These are phyloP conservation scores for Plasmodium falciparum DNA, from an alignment of 169 alveolate genomes.

Conservation along the genomic window DNA sequence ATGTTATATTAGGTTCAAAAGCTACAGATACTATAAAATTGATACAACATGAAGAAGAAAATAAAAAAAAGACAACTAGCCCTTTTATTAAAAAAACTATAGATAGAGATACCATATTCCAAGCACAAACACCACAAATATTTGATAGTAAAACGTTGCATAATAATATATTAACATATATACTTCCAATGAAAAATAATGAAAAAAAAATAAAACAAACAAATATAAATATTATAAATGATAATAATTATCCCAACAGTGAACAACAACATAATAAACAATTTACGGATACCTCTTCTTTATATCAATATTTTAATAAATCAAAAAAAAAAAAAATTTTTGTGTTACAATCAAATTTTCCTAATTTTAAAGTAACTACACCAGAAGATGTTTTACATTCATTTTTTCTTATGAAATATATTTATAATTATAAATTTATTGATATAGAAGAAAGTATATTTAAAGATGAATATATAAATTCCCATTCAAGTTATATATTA, in stretches of 20 bases:
- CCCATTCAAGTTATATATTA: constrained; percentile 12
- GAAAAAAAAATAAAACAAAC: neutral
- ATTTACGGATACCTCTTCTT: constrained; percentile 52
- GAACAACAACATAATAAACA: neutral
- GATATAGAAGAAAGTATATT: constrained; percentile 7
- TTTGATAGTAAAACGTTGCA: constrained; percentile 29
- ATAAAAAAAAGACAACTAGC: neutral
- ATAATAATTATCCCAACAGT: no score
- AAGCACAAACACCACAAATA: constrained; percentile 67
- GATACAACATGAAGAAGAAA: no score
- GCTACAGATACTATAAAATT: constrained; percentile 62
- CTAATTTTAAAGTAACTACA: constrained; percentile 50
- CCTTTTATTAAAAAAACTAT: constrained; percentile 6
- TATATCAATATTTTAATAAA: constrained; percentile 24
- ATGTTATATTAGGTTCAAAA: constrained; percentile 21
- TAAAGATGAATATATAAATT: constrained; percentile 28
- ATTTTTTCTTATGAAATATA: constrained; percentile 20
- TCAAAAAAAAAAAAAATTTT: constrained; percentile 6
- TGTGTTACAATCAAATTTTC: constrained; percentile 26
- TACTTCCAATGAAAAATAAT: neutral
- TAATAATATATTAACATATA: neutral
- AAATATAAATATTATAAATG: neutral
- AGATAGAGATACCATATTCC: constrained; percentile 20
- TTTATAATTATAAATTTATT: neutral
- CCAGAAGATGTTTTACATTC: constrained; percentile 43